A percentile compares a stretch with the other conserved stretches of the same genome.
Conservation (phyloP, 2,329 filamentous ascomycete genomes). For the Aspergillus puulaauensis region DNA sequence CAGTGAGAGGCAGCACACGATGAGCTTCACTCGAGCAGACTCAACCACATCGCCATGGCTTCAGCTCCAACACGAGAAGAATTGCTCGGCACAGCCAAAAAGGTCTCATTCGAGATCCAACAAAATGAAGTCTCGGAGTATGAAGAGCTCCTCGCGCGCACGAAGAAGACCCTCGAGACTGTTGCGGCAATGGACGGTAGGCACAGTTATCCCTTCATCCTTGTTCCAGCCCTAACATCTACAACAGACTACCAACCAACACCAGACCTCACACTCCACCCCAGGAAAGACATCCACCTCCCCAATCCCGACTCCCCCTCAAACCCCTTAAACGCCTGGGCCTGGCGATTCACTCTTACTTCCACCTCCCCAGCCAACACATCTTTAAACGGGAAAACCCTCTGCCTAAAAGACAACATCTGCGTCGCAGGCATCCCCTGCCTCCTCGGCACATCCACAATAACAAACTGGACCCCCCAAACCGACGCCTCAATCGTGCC, state of each 20-base stretch:
- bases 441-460: slow-evolving; percentile 38
- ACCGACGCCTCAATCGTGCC: slow-evolving; percentile 47
- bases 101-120: too few relatives aligned
- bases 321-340: slow-evolving; percentile 4
- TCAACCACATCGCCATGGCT: too few relatives aligned
- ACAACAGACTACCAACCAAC: neutral
- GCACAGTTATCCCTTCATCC: too few relatives aligned
- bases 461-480: neutral
- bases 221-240: too few relatives aligned
- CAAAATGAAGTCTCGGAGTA: too few relatives aligned
- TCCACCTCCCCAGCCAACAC: neutral
- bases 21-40: too few relatives aligned
- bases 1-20: too few relatives aligned
- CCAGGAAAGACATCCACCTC: neutral
- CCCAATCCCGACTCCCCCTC: neutral
- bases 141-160: too few relatives aligned
- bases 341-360: neutral
- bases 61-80: too few relatives aligned
- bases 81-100: too few relatives aligned
- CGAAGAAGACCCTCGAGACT: too few relatives aligned
- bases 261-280: neutral
- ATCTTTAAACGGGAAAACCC: neutral
- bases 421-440: slow-evolving; percentile 46
- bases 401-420: slow-evolving; percentile 51
- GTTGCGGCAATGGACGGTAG: too few relatives aligned